A percentile compares a stretch with the other conserved stretches of the same genome.
These are phyloP conservation scores for Saccharomyces hybrid DNA, from an alignment of 1,139 yeast genomes.

Conservation along the genomic window DNA sequence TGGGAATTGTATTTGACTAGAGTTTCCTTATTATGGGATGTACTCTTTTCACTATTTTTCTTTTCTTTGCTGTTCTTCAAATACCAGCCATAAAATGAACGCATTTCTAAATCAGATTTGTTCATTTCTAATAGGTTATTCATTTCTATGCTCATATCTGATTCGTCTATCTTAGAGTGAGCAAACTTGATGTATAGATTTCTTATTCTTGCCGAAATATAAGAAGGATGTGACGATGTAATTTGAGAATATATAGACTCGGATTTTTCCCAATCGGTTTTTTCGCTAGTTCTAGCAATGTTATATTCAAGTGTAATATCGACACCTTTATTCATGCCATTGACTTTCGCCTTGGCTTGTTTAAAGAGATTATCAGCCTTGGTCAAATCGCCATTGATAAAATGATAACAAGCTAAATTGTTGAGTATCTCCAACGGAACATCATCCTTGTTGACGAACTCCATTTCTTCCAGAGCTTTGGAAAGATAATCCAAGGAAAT, in stretches of 20 bases:
- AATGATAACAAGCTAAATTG: slow-evolving; percentile 80
- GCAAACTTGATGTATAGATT: slow-evolving; percentile 46
- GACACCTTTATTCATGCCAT: slow-evolving; percentile 31
- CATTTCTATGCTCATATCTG: slow-evolving; percentile 39
- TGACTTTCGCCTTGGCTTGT: slow-evolving; percentile 38
- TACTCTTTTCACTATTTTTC: slow-evolving; percentile 49
- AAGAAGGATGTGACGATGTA: slow-evolving; percentile 54
- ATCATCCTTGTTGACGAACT: slow-evolving; percentile 37
- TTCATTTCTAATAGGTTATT: slow-evolving; percentile 46
- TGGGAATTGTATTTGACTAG: slow-evolving; percentile 75
- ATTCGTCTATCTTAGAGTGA: slow-evolving; percentile 24
- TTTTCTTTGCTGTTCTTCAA: slow-evolving; percentile 40
- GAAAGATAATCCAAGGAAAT: slow-evolving; percentile 51
- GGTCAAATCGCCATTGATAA: slow-evolving; percentile 53
- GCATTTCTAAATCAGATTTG: slow-evolving; percentile 64
- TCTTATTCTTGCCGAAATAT: slow-evolving; percentile 71
- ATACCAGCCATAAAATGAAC: slow-evolving; percentile 92
- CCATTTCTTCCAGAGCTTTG: slow-evolving; percentile 49
- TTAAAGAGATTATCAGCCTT: slow-evolving; percentile 46
- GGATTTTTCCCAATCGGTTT: slow-evolving; percentile 31
- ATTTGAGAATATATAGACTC: slow-evolving; percentile 45
- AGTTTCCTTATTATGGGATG: slow-evolving; percentile 76
- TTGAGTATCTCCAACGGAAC: slow-evolving; percentile 67
- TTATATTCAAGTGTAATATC: slow-evolving; percentile 50
- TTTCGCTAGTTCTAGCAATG: slow-evolving; percentile 55